A percentile compares a stretch with the other conserved stretches of the same genome.
Conservation (phyloP, 306 rosid genomes). For the Quercus berberidifolia region DNA sequence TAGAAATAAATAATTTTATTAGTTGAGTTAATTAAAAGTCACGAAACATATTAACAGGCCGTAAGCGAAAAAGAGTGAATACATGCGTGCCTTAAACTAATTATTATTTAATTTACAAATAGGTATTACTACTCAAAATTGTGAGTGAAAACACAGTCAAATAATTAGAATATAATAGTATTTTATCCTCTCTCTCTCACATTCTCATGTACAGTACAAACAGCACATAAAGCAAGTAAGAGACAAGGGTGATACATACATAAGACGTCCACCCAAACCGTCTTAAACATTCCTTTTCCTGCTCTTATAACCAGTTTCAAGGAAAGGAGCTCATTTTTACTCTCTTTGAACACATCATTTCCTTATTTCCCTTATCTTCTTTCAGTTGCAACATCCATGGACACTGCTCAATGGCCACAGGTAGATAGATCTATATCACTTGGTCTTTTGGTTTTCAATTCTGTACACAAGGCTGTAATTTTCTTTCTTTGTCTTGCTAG, state of each 20-base stretch:
- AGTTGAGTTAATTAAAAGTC: no score
- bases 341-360: constrained; percentile 10
- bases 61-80: no score
- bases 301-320: constrained; percentile 32
- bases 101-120: constrained; percentile 17
- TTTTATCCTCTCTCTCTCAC: not conserved
- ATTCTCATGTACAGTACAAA: constrained; percentile 5
- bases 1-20: no score
- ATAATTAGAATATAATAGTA: constrained; percentile 8
- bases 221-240: constrained; percentile 30
- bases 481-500: not conserved
- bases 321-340: constrained; percentile 10
- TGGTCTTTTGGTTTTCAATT: not conserved
- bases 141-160: constrained; percentile 9
- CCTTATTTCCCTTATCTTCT: constrained; percentile 14
- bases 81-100: no score
- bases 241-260: constrained; percentile 20
- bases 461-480: not conserved
- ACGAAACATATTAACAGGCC: no score
- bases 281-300: constrained; percentile 30
- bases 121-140: constrained; percentile 26
- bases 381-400: constrained; percentile 51
- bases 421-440: constrained; percentile 29
- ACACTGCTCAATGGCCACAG: constrained; percentile 85
- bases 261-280: constrained; percentile 32